Base-by-base conservation (phyloP, 2,329 filamentous ascomycete genomes). In the Epichloe coenophiala region DNA sequence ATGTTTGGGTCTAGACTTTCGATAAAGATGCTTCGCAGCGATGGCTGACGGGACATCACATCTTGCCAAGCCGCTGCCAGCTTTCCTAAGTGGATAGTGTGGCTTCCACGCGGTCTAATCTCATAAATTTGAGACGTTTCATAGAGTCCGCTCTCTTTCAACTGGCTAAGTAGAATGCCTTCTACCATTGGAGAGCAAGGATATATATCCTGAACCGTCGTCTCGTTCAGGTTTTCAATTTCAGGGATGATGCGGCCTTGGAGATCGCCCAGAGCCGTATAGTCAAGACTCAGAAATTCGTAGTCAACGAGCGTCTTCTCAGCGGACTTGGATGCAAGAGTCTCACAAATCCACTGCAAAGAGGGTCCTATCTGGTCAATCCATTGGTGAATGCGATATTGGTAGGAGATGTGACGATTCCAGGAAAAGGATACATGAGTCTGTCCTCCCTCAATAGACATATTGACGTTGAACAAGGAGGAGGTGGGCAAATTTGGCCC, bases 141-240 rank as follows among this genome's bases (percentile, higher is more conserved):
- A 55, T 23, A 62, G 15, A 49, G 49, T 15, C 48, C 51, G 1
- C 19, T 12, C 0, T 47, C 47, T 47, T 52, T 55, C 21, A 44
- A 17, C 15, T 68, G 64, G 23, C 64, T 68, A n/a, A 69, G 52
- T 0, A 68, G 51, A 12, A 70, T 61, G 4, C 66, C 67, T 1
- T 61, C 59, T 42, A 70, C 68, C 53, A 68, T 62, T 0, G 66
- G 65, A 1, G 67, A 67, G 49, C 64, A 68, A 1, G 68, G 68
- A 19, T 66, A 70, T 0, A 68, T 60, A 19, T 67, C 65, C 23
- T 65, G 58, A 0, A 70, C 55, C 2, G 60, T 55, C 0, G 51
- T 43, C 1, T 59, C 45, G 4, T 46, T 38, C 4, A 8, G 7
- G 8, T 60, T 43, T 1, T 55, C 52, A 12, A 54, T 53, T 3